Base-by-base conservation (phyloP, 2,329 filamentous ascomycete species). In the Trichophyton simii region DNA sequence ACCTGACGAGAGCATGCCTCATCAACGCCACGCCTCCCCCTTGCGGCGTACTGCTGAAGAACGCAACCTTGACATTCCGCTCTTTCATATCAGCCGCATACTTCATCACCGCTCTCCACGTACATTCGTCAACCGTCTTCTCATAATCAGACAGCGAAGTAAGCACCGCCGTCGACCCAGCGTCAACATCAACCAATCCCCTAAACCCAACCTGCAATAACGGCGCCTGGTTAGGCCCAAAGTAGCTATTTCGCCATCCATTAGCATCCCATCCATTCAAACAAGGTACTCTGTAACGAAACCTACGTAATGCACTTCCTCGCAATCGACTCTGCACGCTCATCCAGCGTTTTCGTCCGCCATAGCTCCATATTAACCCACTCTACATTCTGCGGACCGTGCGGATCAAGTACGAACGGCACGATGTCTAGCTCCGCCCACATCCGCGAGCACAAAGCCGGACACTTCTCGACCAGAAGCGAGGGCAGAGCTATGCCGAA, bases 21-120 rank as follows among this genome's bases (percentile, higher is more conserved):
- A 92, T 92, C 58, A 91, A 77, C 3, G 88, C 88, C 7, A 92
- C 88, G 48, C 88, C 88, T 58, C 88, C 88, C n/a, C 88, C 88
- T 69, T 91, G 88, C 1, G 88, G 88, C 0, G 88, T 91, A 60
- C 84, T 83, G 70, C 86, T 90, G 78, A 91, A 91, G 74, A 90
- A 91, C 1, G 87, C 87, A 67, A 91, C 79, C 69, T 84, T 87
- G 63, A 82, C 80, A 61, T 86, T 84, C 58, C 83, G 80, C 61
- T 78, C 70, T 65, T 85, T 86, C 57, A 91, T 78, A 31, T 83
- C 80, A 41, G 81, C 73, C 57, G 83, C 85, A 66, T 82, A 89
- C 58, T 83, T 78, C 68, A 85, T 76, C 46, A 85, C 83, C 0
- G 85, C 78, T 44, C 81, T 76, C 86, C 87, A 91, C 0, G 87